Conservation (phyloP, 768 basidiomycete species). For the Phylloporus sp. region DNA sequence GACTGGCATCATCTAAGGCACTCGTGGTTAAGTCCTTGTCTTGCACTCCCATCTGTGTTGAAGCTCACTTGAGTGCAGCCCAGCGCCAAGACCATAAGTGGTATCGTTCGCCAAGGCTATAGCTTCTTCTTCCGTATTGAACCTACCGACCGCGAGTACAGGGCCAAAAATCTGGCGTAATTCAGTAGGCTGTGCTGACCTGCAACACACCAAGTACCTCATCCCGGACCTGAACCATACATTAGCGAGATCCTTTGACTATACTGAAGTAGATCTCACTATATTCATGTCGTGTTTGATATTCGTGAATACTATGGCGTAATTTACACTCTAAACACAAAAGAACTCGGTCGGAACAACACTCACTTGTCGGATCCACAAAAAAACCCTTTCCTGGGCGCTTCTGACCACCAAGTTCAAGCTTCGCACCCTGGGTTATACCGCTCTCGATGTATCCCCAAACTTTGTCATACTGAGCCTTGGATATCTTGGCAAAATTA, state of each 20-base stretch:
- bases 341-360: conserved; percentile 6
- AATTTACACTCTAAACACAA: conserved; percentile 4
- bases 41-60: background rate
- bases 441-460: conserved; percentile 87
- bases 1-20: conserved; percentile 66
- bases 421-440: conserved; percentile 75
- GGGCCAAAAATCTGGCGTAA: conserved; percentile 83
- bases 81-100: conserved; percentile 87
- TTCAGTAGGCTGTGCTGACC: conserved; percentile 8
- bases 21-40: conserved; percentile 2
- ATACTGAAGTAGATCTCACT: conserved; percentile 39
- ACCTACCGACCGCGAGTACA: conserved; percentile 76
- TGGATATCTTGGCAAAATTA: conserved; percentile 56
- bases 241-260: conserved; percentile 21
- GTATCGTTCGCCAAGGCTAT: conserved; percentile 83
- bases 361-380: conserved; percentile 83
- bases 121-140: conserved; percentile 84
- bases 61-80: conserved; percentile 77
- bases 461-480: conserved; percentile 78
- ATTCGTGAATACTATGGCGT: conserved; percentile 67
- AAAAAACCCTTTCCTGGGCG: conserved; percentile 76
- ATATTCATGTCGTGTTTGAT: conserved; percentile 81
- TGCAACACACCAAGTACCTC: conserved; percentile 22
- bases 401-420: conserved; percentile 76
- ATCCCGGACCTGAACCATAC: conserved; percentile 24